Evolutionary conservation across 495 filamentous ascomycete genomes (phyloP).

Genomic region (Immersiella caudata): DNA sequence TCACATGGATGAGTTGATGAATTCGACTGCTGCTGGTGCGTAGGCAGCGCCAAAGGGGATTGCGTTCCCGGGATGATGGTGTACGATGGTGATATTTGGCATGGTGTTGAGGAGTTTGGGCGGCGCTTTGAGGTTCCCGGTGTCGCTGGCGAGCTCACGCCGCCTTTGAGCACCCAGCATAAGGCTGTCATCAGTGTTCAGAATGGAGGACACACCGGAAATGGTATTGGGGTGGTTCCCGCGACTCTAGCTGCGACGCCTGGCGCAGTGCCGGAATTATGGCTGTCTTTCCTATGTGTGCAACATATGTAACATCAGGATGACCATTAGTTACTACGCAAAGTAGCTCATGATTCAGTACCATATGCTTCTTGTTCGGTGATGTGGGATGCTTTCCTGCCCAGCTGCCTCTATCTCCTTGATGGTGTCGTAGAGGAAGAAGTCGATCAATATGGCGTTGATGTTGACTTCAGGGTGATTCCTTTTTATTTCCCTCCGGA

Average conservation of each 20-base stretch:
- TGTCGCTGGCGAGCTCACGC: too few species aligned
- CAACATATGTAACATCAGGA: background rate
- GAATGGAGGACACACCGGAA: too few species aligned
- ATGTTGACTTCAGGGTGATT: constrained; percentile 69
- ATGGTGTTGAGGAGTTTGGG: constrained; percentile 8
- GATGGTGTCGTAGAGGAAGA: constrained; percentile 92
- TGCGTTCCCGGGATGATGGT: background rate
- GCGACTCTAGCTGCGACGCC: too few species aligned
- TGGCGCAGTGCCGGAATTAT: too few species aligned
- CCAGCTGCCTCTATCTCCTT: constrained; percentile 73
- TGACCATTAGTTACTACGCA: background rate
- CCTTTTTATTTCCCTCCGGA: constrained; percentile 77
- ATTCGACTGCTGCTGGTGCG: constrained; percentile 42
- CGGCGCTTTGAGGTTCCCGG: background rate
- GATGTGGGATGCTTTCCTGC: constrained; percentile 75
- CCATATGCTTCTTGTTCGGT: constrained; percentile 94
- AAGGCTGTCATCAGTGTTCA: too few species aligned
- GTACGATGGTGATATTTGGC: constrained; percentile 6
- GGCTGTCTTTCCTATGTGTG: background rate
- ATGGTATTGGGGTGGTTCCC: too few species aligned
- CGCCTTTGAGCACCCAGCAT: too few species aligned
- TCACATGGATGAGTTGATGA: constrained; percentile 81
- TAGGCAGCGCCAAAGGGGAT: constrained; percentile 20
- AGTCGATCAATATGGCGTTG: constrained; percentile 94
- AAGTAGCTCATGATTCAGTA: constrained; percentile 57